Evolutionary conservation across 2,329 filamentous ascomycete genomes (phyloP).

Genomic region (Diplocarpon rosae): DNA sequence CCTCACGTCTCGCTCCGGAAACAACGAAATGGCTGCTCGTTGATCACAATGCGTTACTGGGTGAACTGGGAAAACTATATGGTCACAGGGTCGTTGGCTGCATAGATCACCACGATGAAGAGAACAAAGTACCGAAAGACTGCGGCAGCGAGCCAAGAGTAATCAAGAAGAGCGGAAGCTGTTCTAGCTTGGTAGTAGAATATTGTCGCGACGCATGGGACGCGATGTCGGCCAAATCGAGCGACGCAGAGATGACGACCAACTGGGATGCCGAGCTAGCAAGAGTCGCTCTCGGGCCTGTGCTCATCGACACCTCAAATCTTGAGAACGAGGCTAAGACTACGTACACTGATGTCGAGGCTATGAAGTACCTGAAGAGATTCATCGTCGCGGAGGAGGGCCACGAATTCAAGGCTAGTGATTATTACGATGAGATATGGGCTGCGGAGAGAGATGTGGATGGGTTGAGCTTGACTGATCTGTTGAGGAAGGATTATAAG

Average conservation of each 20-base stretch:
- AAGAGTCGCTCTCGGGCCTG: constrained; percentile 54
- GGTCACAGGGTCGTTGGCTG: constrained; percentile 46
- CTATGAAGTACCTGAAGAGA: constrained; percentile 47
- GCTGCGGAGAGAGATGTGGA: constrained; percentile 59
- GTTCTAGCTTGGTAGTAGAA: constrained; percentile 57
- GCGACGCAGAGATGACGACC: constrained; percentile 28
- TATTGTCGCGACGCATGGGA: constrained; percentile 49
- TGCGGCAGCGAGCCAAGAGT: constrained; percentile 43
- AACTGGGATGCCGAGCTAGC: constrained; percentile 47
- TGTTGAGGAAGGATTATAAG: constrained; percentile 78
- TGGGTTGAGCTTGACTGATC: constrained; percentile 48
- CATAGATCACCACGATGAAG: constrained; percentile 73
- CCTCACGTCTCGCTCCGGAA: constrained; percentile 29
- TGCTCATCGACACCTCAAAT: constrained; percentile 64
- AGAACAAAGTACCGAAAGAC: constrained; percentile 39
- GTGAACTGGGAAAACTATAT: constrained; percentile 44
- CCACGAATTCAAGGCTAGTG: constrained; percentile 37
- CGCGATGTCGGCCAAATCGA: constrained; percentile 31
- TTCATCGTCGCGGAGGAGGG: constrained; percentile 22
- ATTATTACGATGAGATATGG: constrained; percentile 49
- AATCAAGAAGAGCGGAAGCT: constrained; percentile 59
- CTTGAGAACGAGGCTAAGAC: constrained; percentile 54
- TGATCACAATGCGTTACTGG: constrained; percentile 67
- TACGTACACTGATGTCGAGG: constrained; percentile 46
- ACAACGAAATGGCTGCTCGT: constrained; percentile 63